These are phyloP conservation scores for Gilbertella persicaria DNA, from an alignment of 371 early-diverging fungal genomes.

Conservation along the genomic window DNA sequence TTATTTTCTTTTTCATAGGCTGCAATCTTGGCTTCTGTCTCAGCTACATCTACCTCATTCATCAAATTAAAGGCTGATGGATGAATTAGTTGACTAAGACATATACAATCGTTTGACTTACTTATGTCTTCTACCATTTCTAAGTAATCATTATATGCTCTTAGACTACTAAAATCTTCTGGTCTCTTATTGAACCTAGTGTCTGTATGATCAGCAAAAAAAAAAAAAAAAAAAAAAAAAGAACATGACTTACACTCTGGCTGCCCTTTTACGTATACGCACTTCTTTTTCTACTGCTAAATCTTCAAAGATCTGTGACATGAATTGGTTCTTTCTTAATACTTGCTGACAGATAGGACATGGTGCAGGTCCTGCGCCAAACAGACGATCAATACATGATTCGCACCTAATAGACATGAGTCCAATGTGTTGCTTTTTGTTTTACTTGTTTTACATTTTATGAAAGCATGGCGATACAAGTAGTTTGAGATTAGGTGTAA, in stretches of 20 bases:
- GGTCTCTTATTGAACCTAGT: conserved; percentile 85
- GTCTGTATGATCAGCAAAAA: too few relatives aligned
- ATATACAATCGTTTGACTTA: conserved; percentile 32
- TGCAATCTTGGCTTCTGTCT: conserved; percentile 80
- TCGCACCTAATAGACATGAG: conserved; percentile 84
- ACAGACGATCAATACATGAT: conserved; percentile 85
- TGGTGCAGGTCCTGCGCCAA: conserved; percentile 85
- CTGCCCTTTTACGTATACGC: conserved; percentile 80
- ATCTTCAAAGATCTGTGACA: conserved; percentile 92
- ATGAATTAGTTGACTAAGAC: background rate
- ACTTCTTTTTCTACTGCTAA: conserved; percentile 94
- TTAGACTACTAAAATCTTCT: conserved; percentile 83
- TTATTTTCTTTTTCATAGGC: conserved; percentile 80
- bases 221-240: too few relatives aligned
- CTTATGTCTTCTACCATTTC: conserved; percentile 91
- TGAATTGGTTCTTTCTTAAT: conserved; percentile 84
- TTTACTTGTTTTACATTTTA: conserved; percentile 72
- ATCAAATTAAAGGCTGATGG: conserved; percentile 79
- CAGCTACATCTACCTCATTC: conserved; percentile 83
- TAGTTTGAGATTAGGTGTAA: conserved; percentile 91
- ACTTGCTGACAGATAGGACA: conserved; percentile 90
- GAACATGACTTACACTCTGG: conserved; percentile 68
- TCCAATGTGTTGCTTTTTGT: too few relatives aligned
- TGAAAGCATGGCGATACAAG: conserved; percentile 98
- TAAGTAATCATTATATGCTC: conserved; percentile 87